Evolutionary conservation across 257 asterid genomes (phyloP).

Genomic region (Solanum phureja): DNA sequence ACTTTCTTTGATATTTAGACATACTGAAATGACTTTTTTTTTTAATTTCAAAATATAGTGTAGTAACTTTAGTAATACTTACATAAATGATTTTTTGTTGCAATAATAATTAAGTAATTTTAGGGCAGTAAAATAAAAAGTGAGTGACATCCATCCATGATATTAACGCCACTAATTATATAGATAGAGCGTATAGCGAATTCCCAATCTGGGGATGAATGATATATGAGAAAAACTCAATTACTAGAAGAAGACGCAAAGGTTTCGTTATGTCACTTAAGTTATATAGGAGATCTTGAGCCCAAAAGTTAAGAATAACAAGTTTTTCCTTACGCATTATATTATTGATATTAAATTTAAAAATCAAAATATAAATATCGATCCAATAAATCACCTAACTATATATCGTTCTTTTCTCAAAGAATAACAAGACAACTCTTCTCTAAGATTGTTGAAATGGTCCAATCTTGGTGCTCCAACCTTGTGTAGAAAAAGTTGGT

Average conservation of each 20-base stretch:
- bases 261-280: too few relatives aligned
- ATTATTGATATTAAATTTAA: too few relatives aligned
- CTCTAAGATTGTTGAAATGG: not conserved
- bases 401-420: not conserved
- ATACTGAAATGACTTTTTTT: not conserved
- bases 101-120: not conserved
- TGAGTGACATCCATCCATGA: not conserved
- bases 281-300: too few relatives aligned
- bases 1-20: not conserved
- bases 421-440: not conserved
- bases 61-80: not conserved
- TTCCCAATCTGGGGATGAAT: too few relatives aligned
- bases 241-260: too few relatives aligned
- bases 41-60: too few relatives aligned
- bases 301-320: too few relatives aligned
- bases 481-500: not conserved
- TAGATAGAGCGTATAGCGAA: too few relatives aligned
- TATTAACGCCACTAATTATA: not conserved
- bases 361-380: too few relatives aligned
- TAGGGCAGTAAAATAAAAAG: not conserved
- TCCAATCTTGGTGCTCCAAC: not conserved
- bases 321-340: too few relatives aligned
- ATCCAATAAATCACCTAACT: too few relatives aligned
- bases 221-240: too few relatives aligned
- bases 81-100: not conserved